These are phyloP conservation scores for Scheffersomyces lignosus DNA, from an alignment of 805 yeast genomes.

Conservation along the genomic window DNA sequence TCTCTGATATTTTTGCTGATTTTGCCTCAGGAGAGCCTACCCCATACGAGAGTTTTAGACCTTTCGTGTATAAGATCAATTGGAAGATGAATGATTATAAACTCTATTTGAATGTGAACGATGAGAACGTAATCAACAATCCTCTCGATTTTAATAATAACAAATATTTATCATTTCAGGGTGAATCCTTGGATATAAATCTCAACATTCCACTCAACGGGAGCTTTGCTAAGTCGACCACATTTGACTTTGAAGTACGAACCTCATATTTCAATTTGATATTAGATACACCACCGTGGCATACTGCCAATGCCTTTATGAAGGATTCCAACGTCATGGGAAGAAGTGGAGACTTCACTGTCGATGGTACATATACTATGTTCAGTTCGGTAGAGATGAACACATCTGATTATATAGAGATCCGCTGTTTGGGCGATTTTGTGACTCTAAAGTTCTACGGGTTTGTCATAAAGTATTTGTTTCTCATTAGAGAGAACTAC, in stretches of 20 bases:
- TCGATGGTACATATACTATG: slow-evolving; percentile 67
- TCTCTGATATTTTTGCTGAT: slow-evolving; percentile 74
- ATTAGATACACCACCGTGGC: slow-evolving; percentile 89
- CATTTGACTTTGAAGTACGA: slow-evolving; percentile 47
- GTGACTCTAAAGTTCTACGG: slow-evolving; percentile 78
- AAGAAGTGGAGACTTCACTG: slow-evolving; percentile 56
- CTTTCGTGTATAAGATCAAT: slow-evolving; percentile 58
- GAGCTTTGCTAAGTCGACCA: slow-evolving; percentile 50
- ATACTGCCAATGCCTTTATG: slow-evolving; percentile 74
- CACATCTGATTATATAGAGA: slow-evolving; percentile 65
- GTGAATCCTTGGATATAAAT: slow-evolving; percentile 50
- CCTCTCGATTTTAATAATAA: slow-evolving; percentile 85
- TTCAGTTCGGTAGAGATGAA: slow-evolving; percentile 59
- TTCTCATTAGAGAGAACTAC: slow-evolving; percentile 80
- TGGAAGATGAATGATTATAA: slow-evolving; percentile 62
- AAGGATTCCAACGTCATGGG: slow-evolving; percentile 62
- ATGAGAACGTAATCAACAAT: slow-evolving; percentile 82
- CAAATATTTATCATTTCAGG: slow-evolving; percentile 70
- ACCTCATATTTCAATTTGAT: slow-evolving; percentile 64
- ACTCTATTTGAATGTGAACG: slow-evolving; percentile 78
- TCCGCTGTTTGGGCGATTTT: slow-evolving; percentile 64
- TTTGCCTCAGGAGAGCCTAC: slow-evolving; percentile 71
- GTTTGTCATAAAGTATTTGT: slow-evolving; percentile 69
- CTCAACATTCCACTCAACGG: slow-evolving; percentile 60
- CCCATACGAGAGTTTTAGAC: slow-evolving; percentile 76